Conservation (phyloP, 129 eudicot genomes). For the Tanacetum coccineum region DNA sequence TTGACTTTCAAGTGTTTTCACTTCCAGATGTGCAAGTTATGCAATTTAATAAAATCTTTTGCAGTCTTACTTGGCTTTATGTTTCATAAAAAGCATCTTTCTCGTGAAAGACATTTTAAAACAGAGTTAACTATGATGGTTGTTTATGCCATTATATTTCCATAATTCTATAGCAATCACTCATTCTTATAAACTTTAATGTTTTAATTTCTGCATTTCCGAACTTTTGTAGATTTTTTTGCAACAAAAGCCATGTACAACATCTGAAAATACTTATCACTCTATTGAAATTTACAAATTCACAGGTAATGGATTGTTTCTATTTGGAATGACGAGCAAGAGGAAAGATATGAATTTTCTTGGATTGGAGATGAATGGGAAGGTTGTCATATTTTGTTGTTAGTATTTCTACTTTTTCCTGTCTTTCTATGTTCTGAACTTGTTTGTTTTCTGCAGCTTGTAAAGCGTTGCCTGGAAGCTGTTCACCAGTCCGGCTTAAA, state of each 20-base stretch:
- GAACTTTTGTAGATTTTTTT: neutral
- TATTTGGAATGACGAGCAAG: constrained; percentile 59
- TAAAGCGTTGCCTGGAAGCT: constrained; percentile 54
- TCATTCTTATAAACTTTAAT: neutral
- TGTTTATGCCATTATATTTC: neutral
- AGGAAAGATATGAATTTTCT: constrained; percentile 75
- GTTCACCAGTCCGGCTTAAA: constrained; percentile 38
- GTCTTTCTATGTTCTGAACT: constrained; percentile 21
- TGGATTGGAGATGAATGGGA: constrained; percentile 73
- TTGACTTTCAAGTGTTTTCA: constrained; percentile 2
- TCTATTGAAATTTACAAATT: constrained; percentile 14
- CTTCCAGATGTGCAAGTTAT: constrained; percentile 1
- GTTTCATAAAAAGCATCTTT: constrained; percentile 2
- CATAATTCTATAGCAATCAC: neutral
- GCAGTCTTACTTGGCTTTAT: constrained; percentile 1
- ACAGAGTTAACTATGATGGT: neutral
- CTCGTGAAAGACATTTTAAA: neutral
- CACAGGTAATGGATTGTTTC: constrained; percentile 84
- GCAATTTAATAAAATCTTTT: neutral
- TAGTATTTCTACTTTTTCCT: neutral
- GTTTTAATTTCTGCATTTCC: neutral
- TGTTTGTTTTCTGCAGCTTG: constrained; percentile 52
- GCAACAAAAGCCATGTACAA: neutral
- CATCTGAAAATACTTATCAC: neutral
- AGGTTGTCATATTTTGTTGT: constrained; percentile 37